These are phyloP conservation scores for Xylariales sp. DNA, from an alignment of 2,329 filamentous ascomycete species.

Conservation along the genomic window DNA sequence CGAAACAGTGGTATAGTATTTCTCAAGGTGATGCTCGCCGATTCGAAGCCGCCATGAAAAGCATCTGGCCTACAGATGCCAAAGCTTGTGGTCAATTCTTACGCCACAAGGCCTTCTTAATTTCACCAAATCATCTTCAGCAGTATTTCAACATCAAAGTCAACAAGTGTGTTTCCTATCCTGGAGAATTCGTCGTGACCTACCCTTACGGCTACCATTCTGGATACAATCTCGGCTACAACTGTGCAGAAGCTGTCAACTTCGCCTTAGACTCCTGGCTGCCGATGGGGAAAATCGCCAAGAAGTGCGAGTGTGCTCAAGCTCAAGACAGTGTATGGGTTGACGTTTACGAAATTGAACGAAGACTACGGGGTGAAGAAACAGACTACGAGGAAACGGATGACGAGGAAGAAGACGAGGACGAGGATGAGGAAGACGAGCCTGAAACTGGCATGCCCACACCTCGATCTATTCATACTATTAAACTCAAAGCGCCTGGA, in stretches of 20 bases:
- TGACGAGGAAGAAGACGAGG: conserved; percentile 75
- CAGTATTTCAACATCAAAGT: conserved; percentile 94
- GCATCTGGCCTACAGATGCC: conserved; percentile 91
- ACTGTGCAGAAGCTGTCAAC: conserved; percentile 98
- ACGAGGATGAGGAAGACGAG: conserved; percentile 70
- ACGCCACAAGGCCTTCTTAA: conserved; percentile 96
- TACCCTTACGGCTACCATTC: conserved; percentile 99
- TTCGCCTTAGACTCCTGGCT: conserved; percentile 97
- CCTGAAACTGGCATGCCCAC: conserved; percentile 73
- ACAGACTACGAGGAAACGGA: conserved; percentile 85
- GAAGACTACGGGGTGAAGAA: conserved; percentile 89
- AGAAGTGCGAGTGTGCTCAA: conserved; percentile 94
- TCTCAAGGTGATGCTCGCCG: conserved; percentile 92
- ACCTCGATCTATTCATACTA: conserved; percentile 78
- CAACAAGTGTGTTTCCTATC: conserved; percentile 94
- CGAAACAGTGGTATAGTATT: conserved; percentile 99
- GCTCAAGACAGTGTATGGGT: conserved; percentile 99
- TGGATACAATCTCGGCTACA: conserved; percentile 97
- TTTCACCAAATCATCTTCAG: conserved; percentile 88
- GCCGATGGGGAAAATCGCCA: conserved; percentile 92
- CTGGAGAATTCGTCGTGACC: conserved; percentile 97
- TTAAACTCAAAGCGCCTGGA: conserved; percentile 68
- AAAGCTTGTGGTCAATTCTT: conserved; percentile 97
- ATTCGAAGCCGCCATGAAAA: conserved; percentile 96
- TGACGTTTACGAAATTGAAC: conserved; percentile 94